Conservation (phyloP, 305 asterid genomes). For the Fraxinus floribunda region DNA sequence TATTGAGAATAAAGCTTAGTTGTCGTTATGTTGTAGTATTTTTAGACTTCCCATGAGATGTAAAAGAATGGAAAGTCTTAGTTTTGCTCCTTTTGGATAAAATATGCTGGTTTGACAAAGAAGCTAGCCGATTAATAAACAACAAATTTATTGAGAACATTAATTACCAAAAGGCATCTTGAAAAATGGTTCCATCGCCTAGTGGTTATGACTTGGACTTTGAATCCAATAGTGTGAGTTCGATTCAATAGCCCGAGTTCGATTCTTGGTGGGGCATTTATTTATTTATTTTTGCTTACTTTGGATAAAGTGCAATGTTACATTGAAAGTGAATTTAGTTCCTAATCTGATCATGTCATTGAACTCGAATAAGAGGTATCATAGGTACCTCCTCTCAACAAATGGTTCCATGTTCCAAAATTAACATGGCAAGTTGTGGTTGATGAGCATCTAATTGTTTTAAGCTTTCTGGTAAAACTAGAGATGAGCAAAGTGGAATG, state of each 20-base stretch:
- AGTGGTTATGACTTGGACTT: constrained; percentile 34
- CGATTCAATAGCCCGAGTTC: constrained; percentile 30
- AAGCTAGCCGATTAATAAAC: background rate
- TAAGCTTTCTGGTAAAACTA: background rate
- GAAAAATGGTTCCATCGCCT: constrained; percentile 36
- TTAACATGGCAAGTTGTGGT: background rate
- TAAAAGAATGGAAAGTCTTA: background rate
- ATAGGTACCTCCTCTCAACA: background rate
- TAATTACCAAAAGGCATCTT: background rate
- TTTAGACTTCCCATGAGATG: background rate
- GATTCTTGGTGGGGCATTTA: constrained; percentile 30
- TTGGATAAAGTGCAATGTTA: background rate
- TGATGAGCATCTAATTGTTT: background rate
- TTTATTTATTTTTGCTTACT: background rate
- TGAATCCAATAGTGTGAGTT: constrained; percentile 21
- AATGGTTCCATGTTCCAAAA: background rate
- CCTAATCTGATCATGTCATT: background rate
- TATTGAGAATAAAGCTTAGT: background rate
- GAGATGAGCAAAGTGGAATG: background rate
- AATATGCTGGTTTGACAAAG: background rate
- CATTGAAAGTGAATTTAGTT: background rate
- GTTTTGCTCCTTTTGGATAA: constrained; percentile 5
- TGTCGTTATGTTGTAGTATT: background rate
- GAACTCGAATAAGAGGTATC: background rate
- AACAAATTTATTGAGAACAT: background rate